Evolutionary conservation across 441 rosid species (phyloP).

Genomic region (Brassica hybrid): DNA sequence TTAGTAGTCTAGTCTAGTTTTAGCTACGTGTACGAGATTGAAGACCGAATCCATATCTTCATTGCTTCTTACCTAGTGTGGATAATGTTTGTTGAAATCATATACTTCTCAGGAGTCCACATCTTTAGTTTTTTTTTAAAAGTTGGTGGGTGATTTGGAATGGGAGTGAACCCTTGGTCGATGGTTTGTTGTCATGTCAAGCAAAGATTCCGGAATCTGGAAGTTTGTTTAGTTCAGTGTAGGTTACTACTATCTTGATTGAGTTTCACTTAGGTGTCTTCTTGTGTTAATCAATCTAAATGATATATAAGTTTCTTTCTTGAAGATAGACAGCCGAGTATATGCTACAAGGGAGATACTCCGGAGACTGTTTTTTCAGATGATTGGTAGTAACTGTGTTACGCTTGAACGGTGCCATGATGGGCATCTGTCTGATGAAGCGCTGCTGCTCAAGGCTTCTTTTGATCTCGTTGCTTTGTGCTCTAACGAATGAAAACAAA

Average conservation of each 20-base stretch:
- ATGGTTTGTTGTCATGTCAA: neutral
- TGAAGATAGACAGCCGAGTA: slow-evolving; percentile 41
- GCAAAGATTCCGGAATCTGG: slow-evolving; percentile 1
- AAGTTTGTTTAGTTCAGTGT: neutral
- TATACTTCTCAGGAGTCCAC: slow-evolving; percentile 1
- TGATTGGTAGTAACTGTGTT: slow-evolving; percentile 60
- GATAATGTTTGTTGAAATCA: neutral
- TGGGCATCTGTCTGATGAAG: slow-evolving; percentile 65
- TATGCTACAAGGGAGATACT: slow-evolving; percentile 48
- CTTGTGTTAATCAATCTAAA: slow-evolving; percentile 2
- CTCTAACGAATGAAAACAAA: slow-evolving; percentile 43
- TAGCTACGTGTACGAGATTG: neutral
- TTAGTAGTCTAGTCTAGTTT: neutral
- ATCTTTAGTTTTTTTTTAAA: slow-evolving; percentile 1
- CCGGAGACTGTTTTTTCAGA: slow-evolving; percentile 59
- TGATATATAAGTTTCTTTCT: slow-evolving; percentile 12
- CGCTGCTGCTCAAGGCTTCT: slow-evolving; percentile 56
- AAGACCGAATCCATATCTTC: too few relatives aligned
- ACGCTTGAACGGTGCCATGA: slow-evolving; percentile 66
- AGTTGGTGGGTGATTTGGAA: neutral
- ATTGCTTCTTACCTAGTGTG: neutral
- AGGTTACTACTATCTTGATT: neutral
- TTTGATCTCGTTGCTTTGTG: slow-evolving; percentile 51
- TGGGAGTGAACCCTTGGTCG: neutral
- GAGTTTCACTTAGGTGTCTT: neutral